Percentiles rank a stretch among this genome's conserved stretches.
These are phyloP conservation scores for Porogramme epimiltina DNA, from an alignment of 1,284 basidiomycete species.

Conservation along the genomic window DNA sequence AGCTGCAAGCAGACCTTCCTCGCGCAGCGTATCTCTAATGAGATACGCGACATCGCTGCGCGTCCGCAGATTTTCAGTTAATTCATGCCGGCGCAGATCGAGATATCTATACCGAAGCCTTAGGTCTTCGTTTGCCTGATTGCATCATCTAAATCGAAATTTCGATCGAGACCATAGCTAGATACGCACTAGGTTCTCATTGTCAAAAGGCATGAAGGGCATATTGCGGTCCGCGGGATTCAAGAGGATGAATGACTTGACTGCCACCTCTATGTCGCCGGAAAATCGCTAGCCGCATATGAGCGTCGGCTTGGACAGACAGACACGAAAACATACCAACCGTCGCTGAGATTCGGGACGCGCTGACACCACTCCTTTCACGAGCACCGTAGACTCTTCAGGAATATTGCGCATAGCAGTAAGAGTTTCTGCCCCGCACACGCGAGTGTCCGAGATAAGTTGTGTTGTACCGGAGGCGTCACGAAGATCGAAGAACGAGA, in stretches of 20 bases:
- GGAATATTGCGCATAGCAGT: constrained; percentile 61
- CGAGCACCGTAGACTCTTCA: constrained; percentile 74
- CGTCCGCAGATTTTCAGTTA: constrained; percentile 80
- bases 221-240: constrained; percentile 74
- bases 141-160: constrained; percentile 1
- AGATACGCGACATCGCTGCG: constrained; percentile 82
- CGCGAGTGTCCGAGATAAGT: constrained; percentile 59
- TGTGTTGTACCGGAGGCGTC: constrained; percentile 79
- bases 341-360: constrained; percentile 67
- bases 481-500: constrained; percentile 82
- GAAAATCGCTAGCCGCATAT: constrained; percentile 33
- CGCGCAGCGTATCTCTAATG: constrained; percentile 74
- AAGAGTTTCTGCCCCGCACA: constrained; percentile 34
- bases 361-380: constrained; percentile 69
- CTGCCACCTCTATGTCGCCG: constrained; percentile 81
- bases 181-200: constrained; percentile 65
- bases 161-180: not conserved
- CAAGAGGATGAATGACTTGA: constrained; percentile 71
- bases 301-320: not conserved
- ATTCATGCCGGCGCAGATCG: constrained; percentile 76
- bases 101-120: constrained; percentile 86
- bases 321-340: constrained; percentile 24
- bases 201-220: constrained; percentile 83
- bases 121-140: constrained; percentile 82
- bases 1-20: constrained; percentile 53